Percentiles rank a stretch among this genome's conserved stretches.
phyloP scores from a whole-genome alignment of 352 stramenopile species.

The Blastocystis sp. region DNA sequence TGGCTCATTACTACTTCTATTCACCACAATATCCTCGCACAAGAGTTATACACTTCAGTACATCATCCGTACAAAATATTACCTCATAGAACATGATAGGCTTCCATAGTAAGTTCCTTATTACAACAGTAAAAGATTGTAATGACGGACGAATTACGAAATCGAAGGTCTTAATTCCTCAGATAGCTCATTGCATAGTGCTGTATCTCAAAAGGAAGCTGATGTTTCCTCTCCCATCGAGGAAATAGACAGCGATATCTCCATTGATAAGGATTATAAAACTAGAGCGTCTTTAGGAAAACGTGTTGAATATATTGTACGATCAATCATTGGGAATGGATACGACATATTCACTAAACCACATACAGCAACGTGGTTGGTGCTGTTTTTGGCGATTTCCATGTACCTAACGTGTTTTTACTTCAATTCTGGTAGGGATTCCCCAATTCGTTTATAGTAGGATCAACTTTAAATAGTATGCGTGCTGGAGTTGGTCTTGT shows the following conservation, averaged over 20 bases:
- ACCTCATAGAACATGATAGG: background rate
- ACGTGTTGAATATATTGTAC: constrained; percentile 19
- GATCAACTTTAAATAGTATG: background rate
- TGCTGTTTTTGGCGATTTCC: constrained; percentile 33
- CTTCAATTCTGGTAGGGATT: background rate
- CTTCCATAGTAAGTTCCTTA: background rate
- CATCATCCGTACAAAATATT: background rate
- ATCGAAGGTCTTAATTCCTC: background rate
- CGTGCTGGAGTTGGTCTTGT: constrained; percentile 13
- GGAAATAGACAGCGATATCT: background rate
- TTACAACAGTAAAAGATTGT: background rate
- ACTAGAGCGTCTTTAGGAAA: background rate
- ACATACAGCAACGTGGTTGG: constrained; percentile 58
- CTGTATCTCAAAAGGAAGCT: background rate
- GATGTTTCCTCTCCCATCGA: background rate
- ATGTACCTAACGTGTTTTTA: constrained; percentile 58
- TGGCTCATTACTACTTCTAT: background rate
- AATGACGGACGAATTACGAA: background rate
- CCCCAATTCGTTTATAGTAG: background rate
- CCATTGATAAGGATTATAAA: constrained; percentile 4
- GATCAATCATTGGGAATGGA: constrained; percentile 58
- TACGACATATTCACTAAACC: constrained; percentile 59
- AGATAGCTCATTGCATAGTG: background rate
- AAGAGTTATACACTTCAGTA: no score
- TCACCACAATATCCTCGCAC: no score